phyloP scores from a whole-genome alignment of 257 asterid genomes.

The Henckelia pumila region DNA sequence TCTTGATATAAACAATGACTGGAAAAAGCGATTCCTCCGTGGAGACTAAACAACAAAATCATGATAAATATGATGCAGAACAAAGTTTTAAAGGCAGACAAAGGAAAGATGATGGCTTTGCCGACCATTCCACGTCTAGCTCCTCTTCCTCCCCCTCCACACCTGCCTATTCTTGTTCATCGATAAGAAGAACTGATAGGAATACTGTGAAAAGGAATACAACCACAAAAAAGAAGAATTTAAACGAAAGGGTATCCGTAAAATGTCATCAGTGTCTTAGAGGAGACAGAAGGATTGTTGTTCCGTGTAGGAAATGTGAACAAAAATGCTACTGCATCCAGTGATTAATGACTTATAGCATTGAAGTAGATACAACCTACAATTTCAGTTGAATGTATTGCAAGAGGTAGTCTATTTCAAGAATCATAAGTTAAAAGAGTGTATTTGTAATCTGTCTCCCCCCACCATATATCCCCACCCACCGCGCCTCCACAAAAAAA shows the following conservation, averaged over 20 bases:
- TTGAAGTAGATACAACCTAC: too few species aligned
- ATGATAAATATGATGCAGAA: constrained; percentile 22
- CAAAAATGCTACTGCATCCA: constrained; percentile 50
- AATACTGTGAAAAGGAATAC: constrained; percentile 30
- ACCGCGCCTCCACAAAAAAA: too few species aligned
- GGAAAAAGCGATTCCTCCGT: constrained; percentile 20
- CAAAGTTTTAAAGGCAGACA: constrained; percentile 21
- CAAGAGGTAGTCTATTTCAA: too few species aligned
- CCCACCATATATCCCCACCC: too few species aligned
- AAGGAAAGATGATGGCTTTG: constrained; percentile 25
- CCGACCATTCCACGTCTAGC: constrained; percentile 27
- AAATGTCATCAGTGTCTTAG: constrained; percentile 77
- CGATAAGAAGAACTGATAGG: constrained; percentile 32
- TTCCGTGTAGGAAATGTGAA: constrained; percentile 66
- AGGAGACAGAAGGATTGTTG: constrained; percentile 52
- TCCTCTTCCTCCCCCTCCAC: constrained; percentile 32
- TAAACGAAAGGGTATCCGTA: constrained; percentile 26
- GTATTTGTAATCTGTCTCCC: too few species aligned
- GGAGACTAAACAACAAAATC: constrained; percentile 22
- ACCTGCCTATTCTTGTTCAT: constrained; percentile 39
- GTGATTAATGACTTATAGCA: constrained; percentile 32
- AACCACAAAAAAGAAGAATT: constrained; percentile 41
- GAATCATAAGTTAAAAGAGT: too few species aligned
- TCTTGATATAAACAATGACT: constrained; percentile 22
- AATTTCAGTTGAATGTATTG: too few species aligned